These are phyloP conservation scores for Kazachstania sp. DNA, from an alignment of 1,139 yeast genomes.

Conservation along the genomic window DNA sequence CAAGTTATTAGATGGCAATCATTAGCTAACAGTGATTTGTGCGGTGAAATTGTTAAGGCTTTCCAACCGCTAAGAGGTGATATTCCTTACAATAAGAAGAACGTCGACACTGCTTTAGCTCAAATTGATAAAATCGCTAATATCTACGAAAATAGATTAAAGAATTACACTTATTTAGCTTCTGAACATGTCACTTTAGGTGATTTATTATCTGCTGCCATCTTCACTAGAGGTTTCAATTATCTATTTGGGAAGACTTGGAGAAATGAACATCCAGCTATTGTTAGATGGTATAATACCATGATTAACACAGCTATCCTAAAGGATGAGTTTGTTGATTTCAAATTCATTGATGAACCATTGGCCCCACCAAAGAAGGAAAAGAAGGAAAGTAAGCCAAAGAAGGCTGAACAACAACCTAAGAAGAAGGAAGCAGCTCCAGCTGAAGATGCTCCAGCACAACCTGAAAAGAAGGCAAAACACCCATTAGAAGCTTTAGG, in stretches of 20 bases:
- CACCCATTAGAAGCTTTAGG: slow-evolving; percentile 90
- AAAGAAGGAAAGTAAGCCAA: slow-evolving; percentile 42
- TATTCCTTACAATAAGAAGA: slow-evolving; percentile 73
- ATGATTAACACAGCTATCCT: slow-evolving; percentile 51
- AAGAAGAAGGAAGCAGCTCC: slow-evolving; percentile 24
- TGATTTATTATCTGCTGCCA: slow-evolving; percentile 61
- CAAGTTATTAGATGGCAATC: slow-evolving; percentile 74
- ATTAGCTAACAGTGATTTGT: slow-evolving; percentile 63
- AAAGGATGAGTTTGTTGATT: slow-evolving; percentile 39
- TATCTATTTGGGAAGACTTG: slow-evolving; percentile 65
- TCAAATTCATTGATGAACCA: slow-evolving; percentile 58
- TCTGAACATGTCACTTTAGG: slow-evolving; percentile 86
- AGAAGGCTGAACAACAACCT: slow-evolving; percentile 17
- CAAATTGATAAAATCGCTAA: slow-evolving; percentile 36
- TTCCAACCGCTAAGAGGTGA: slow-evolving; percentile 42
- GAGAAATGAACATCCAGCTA: slow-evolving; percentile 66
- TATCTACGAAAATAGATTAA: slow-evolving; percentile 56
- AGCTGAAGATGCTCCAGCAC: slow-evolving; percentile 33
- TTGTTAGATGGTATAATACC: slow-evolving; percentile 82
- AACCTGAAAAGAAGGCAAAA: slow-evolving; percentile 55
- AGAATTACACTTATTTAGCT: slow-evolving; percentile 75
- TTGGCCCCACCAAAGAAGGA: slow-evolving; percentile 75
- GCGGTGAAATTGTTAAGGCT: slow-evolving; percentile 36
- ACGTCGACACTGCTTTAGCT: slow-evolving; percentile 47
- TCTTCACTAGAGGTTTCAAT: slow-evolving; percentile 57